Evolutionary conservation across 208 protist species (phyloP).

Genomic region (Crithidia acanthocephali): DNA sequence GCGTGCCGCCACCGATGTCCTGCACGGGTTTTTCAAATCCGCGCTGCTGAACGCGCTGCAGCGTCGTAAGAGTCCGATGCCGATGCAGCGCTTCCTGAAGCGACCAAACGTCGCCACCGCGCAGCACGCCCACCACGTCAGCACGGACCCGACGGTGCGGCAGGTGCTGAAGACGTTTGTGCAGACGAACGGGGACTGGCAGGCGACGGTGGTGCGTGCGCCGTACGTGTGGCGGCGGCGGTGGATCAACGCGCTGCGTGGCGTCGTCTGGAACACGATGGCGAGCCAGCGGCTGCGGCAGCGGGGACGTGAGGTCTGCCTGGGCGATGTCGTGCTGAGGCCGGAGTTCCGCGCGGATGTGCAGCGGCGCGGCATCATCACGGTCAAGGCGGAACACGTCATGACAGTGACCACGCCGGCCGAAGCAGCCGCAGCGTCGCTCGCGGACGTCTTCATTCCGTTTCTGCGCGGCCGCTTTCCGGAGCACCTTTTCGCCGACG

Average conservation of each 20-base stretch:
- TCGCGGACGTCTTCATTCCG: conserved; percentile 84
- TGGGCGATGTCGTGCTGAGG: conserved; percentile 79
- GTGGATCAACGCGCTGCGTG: conserved; percentile 82
- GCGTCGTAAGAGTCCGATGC: conserved; percentile 55
- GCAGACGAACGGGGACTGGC: conserved; percentile 69
- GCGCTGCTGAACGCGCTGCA: conserved; percentile 81
- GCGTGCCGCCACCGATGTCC: conserved; percentile 79
- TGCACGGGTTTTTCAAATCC: conserved; percentile 85
- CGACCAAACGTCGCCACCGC: conserved; percentile 73
- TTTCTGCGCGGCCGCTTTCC: conserved; percentile 82
- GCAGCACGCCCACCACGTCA: conserved; percentile 56
- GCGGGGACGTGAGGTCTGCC: conserved; percentile 40
- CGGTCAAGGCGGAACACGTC: conserved; percentile 82
- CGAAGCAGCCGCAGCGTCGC: conserved; percentile 52
- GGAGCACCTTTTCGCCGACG: conserved; percentile 53
- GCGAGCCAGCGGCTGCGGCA: conserved; percentile 64
- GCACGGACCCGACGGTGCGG: conserved; percentile 69
- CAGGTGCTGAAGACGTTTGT: conserved; percentile 73
- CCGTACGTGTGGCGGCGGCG: conserved; percentile 82
- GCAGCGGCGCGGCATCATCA: conserved; percentile 57
- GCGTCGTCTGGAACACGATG: conserved; percentile 85
- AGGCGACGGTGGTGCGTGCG: conserved; percentile 48
- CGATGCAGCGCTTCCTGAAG: conserved; percentile 67
- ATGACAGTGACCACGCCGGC: conserved; percentile 51
- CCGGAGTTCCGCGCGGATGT: conserved; percentile 63